Percentiles rank a stretch among this genome's conserved stretches.
phyloP scores from a whole-genome alignment of 345 rosid genomes.

The Corchorus olitorius region DNA sequence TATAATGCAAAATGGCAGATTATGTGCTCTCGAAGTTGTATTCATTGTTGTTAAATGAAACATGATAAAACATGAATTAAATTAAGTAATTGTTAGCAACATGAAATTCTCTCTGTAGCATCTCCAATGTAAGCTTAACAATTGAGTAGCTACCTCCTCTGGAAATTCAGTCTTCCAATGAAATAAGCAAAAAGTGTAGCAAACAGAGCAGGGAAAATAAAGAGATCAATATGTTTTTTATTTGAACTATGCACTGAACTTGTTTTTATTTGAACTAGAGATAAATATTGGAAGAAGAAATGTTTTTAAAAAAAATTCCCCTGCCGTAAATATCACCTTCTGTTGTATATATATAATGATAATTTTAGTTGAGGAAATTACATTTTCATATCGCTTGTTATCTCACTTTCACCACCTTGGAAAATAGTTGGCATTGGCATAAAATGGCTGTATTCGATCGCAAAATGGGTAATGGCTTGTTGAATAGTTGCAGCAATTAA shows the following conservation, averaged over 20 bases:
- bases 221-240: too few relatives aligned
- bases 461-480: background rate
- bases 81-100: background rate
- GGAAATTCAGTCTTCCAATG: constrained; percentile 3
- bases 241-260: too few relatives aligned
- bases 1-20: background rate
- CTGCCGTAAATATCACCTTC: background rate
- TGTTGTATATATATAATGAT: background rate
- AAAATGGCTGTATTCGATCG: background rate
- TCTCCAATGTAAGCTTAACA: background rate
- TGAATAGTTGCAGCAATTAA: background rate
- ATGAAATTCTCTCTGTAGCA: background rate
- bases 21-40: background rate
- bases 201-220: background rate
- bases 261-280: too few relatives aligned
- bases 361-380: background rate
- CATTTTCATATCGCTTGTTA: background rate
- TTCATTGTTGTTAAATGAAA: background rate
- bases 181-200: constrained; percentile 14
- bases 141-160: background rate
- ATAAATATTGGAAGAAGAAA: too few relatives aligned
- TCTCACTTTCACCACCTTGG: too few relatives aligned
- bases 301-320: too few relatives aligned
- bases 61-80: background rate
- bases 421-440: background rate